Evolutionary conservation across 257 asterid species (phyloP).

Genomic region (Ocimum tenuiflorum): DNA sequence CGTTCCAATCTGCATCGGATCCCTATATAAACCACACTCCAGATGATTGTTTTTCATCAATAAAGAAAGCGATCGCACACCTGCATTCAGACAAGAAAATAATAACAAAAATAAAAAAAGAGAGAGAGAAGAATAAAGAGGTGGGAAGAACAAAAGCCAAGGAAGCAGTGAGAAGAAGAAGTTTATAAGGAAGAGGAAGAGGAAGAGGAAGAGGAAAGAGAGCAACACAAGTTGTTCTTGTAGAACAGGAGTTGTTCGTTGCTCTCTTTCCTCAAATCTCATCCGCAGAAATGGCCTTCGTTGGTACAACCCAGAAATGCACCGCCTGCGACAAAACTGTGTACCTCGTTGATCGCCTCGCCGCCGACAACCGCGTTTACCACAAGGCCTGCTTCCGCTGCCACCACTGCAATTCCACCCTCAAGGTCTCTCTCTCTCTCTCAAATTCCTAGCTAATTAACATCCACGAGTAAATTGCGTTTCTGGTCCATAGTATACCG

Average conservation of each 20-base stretch:
- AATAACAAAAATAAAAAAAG: too few relatives aligned
- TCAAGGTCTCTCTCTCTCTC: slow-evolving; percentile 37
- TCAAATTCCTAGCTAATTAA: neutral
- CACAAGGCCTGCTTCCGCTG: slow-evolving; percentile 81
- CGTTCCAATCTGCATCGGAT: neutral
- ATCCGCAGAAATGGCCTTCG: slow-evolving; percentile 40
- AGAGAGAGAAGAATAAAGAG: neutral
- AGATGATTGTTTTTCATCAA: neutral
- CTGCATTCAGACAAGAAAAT: neutral
- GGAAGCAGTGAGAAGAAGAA: neutral
- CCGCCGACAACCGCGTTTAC: slow-evolving; percentile 51
- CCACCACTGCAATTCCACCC: slow-evolving; percentile 70
- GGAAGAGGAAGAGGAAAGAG: slow-evolving; percentile 13
- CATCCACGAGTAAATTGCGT: too few relatives aligned
- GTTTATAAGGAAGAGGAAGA: neutral
- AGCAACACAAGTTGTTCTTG: slow-evolving; percentile 2
- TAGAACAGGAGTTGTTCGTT: neutral
- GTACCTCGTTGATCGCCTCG: slow-evolving; percentile 52
- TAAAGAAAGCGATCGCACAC: neutral
- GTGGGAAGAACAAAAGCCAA: neutral
- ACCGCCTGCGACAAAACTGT: slow-evolving; percentile 54
- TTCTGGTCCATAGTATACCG: too few relatives aligned
- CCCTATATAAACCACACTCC: neutral
- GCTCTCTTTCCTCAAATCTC: slow-evolving; percentile 28
- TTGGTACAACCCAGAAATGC: slow-evolving; percentile 57